These are phyloP conservation scores for Phytophthora citricola DNA, from an alignment of 352 stramenopile genomes.

Conservation along the genomic window DNA sequence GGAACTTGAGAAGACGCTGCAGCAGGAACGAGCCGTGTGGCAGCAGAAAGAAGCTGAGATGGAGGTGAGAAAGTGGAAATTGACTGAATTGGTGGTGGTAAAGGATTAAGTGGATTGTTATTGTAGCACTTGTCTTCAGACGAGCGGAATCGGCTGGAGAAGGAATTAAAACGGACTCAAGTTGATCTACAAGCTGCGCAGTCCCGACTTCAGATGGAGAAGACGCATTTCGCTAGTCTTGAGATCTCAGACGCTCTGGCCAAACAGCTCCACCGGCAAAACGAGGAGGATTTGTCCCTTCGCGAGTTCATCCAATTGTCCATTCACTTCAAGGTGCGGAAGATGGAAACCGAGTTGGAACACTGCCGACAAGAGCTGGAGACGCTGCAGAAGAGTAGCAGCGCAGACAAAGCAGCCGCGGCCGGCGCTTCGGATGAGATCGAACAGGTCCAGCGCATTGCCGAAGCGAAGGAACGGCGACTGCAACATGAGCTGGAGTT, in stretches of 20 bases:
- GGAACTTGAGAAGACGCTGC: conserved; percentile 55
- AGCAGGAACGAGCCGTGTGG: conserved; percentile 50
- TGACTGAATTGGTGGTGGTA: background rate
- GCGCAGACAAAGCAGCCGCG: conserved; percentile 41
- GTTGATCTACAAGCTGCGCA: conserved; percentile 32
- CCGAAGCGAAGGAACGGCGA: conserved; percentile 44
- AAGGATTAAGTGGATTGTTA: conserved; percentile 3
- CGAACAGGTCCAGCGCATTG: conserved; percentile 30
- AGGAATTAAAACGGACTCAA: conserved; percentile 33
- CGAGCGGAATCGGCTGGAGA: conserved; percentile 28
- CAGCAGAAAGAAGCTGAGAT: conserved; percentile 20
- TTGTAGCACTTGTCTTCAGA: conserved; percentile 16
- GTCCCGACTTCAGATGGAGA: conserved; percentile 66
- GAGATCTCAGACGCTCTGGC: conserved; percentile 71
- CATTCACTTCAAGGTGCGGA: conserved; percentile 53
- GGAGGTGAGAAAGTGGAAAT: conserved; percentile 30
- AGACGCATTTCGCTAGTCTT: conserved; percentile 63
- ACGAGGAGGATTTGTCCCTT: conserved; percentile 61
- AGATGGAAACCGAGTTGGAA: conserved; percentile 49
- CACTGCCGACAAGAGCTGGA: conserved; percentile 47
- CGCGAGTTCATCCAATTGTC: conserved; percentile 68
- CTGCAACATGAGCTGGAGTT: conserved; percentile 62
- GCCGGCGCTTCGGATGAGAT: conserved; percentile 43
- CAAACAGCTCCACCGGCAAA: conserved; percentile 58
- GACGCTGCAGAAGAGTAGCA: conserved; percentile 29